Conservation (phyloP, 2,329 filamentous ascomycete genomes). For the Bretziella fagacearum region DNA sequence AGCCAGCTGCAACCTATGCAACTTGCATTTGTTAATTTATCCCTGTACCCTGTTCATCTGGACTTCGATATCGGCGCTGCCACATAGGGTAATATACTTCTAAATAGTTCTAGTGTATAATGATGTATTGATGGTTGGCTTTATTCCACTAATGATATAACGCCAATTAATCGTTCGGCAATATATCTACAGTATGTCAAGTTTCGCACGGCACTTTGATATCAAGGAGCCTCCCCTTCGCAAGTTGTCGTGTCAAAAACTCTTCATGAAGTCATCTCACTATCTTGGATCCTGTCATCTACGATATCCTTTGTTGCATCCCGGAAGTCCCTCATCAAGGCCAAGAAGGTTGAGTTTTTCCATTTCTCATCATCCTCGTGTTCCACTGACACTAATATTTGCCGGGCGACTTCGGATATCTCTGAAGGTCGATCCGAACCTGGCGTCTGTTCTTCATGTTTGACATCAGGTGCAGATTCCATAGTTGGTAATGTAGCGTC, state of each 20-base stretch:
- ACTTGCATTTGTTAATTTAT: background rate
- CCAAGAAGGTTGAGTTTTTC: conserved; percentile 30
- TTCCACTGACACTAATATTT: conserved; percentile 27
- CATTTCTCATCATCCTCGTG: conserved; percentile 30
- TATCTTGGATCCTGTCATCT: conserved; percentile 24
- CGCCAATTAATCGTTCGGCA: too few species aligned
- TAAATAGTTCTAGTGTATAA: too few species aligned
- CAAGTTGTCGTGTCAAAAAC: too few species aligned
- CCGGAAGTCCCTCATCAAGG: conserved; percentile 29
- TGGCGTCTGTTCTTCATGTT: conserved; percentile 15
- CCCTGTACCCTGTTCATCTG: background rate
- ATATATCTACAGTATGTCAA: too few species aligned
- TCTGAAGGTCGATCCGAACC: conserved; percentile 20
- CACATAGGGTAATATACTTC: too few species aligned
- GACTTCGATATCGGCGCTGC: too few species aligned
- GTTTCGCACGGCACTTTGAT: too few species aligned
- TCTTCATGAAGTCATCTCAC: too few species aligned
- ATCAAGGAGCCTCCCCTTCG: too few species aligned
- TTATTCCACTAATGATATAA: too few species aligned
- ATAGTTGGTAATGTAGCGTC: conserved; percentile 13
- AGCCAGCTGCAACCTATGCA: conserved; percentile 1
- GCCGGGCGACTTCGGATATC: conserved; percentile 27
- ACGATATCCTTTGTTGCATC: conserved; percentile 29
- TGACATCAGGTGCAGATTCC: conserved; percentile 14
- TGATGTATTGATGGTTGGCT: too few species aligned